These are phyloP conservation scores for Besnoitia besnoiti DNA, from an alignment of 169 alveolate species.

Conservation along the genomic window DNA sequence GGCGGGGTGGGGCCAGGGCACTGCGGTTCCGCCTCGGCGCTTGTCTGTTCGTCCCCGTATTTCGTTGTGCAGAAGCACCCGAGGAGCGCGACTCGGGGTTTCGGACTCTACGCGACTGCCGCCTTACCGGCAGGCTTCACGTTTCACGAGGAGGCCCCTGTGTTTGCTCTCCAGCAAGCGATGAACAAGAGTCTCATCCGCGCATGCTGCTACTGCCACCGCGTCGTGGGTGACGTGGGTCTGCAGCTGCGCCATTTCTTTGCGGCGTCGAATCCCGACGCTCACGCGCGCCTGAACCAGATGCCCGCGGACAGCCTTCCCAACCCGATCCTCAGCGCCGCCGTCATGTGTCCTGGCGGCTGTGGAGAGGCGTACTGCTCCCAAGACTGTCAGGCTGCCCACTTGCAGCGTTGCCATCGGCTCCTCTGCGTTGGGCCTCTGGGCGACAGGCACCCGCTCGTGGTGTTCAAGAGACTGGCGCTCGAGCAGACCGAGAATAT, in stretches of 20 bases:
- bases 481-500: neutral
- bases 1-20: too few species aligned
- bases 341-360: neutral
- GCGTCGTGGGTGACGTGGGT: neutral
- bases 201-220: neutral
- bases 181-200: constrained; percentile 14
- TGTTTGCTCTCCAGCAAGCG: neutral
- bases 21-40: neutral
- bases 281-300: neutral
- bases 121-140: neutral
- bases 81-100: neutral
- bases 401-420: constrained; percentile 8
- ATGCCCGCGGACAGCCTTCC: neutral
- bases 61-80: neutral
- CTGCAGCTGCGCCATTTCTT: neutral
- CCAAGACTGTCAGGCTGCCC: neutral
- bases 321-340: neutral
- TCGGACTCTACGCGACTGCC: neutral
- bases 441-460: neutral
- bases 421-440: constrained; percentile 10
- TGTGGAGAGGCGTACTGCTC: constrained; percentile 29
- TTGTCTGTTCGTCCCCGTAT: neutral
- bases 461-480: neutral
- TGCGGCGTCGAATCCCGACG: constrained; percentile 16
- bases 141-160: neutral